These are phyloP conservation scores for Arthrinium puccinioides DNA, from an alignment of 2,329 filamentous ascomycete species.

Conservation along the genomic window DNA sequence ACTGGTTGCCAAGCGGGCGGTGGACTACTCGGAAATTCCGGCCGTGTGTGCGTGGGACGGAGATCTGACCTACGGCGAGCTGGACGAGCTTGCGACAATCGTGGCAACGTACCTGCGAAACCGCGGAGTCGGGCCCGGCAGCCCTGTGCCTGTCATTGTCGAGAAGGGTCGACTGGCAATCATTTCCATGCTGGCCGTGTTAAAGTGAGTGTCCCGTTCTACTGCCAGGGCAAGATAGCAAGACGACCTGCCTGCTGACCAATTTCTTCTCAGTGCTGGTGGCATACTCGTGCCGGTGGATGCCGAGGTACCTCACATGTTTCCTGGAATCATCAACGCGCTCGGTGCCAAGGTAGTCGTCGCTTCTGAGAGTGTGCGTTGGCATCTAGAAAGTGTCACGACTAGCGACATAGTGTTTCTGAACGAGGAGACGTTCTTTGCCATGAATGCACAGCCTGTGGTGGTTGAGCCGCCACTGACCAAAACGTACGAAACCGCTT, in stretches of 20 bases:
- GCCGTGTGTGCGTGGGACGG: conserved; percentile 24
- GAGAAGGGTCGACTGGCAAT: conserved; percentile 65
- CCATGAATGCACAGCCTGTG: conserved; percentile 23
- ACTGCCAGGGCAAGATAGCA: too few relatives aligned
- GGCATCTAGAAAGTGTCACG: conserved; percentile 26
- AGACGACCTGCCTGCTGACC: conserved; percentile 1
- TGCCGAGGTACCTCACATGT: conserved; percentile 31
- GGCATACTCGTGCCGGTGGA: conserved; percentile 45
- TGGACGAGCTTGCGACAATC: conserved; percentile 18
- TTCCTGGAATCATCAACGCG: conserved; percentile 33
- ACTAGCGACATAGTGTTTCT: conserved; percentile 33
- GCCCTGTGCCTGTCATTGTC: conserved; percentile 57
- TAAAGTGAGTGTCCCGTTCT: conserved; percentile 49
- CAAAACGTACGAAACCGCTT: conserved; percentile 43
- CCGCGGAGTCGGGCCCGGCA: conserved; percentile 18
- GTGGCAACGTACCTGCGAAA: conserved; percentile 20
- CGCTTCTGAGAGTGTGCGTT: conserved; percentile 33
- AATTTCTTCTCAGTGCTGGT: conserved; percentile 27
- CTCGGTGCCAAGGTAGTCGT: conserved; percentile 37
- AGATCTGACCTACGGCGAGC: conserved; percentile 20
- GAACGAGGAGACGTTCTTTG: conserved; percentile 32
- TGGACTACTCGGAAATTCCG: conserved; percentile 28
- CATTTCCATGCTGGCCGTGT: conserved; percentile 59
- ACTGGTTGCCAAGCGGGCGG: conserved; percentile 33
- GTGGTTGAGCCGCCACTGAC: conserved; percentile 22